phyloP scores from a whole-genome alignment of 257 asterid genomes.

The Solanum tarapatanum region DNA sequence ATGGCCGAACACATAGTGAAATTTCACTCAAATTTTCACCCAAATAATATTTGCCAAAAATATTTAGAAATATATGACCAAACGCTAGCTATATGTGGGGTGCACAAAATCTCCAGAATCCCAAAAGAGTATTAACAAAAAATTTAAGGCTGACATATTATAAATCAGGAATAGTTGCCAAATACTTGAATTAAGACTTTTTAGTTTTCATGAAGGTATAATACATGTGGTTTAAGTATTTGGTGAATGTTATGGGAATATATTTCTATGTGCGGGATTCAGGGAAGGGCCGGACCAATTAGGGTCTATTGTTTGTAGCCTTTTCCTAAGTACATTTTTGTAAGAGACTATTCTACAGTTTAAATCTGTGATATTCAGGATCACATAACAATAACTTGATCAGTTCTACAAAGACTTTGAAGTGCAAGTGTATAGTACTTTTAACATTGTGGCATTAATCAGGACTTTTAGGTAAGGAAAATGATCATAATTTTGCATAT shows the following conservation, averaged over 20 bases:
- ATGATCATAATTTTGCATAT: not conserved
- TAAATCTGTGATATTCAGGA: rapidly evolving
- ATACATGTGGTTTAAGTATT: not conserved
- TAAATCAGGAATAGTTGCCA: conserved; percentile 1
- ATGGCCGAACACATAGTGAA: too few species aligned
- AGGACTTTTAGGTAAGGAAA: not conserved
- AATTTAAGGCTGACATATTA: conserved; percentile 31
- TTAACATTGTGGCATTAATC: not conserved
- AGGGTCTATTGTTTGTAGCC: not conserved
- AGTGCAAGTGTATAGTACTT: not conserved
- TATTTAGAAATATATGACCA: too few species aligned
- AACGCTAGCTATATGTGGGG: conserved; percentile 19
- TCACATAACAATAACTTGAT: not conserved
- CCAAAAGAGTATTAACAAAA: conserved; percentile 30
- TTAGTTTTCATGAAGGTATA: not conserved
- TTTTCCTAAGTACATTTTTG: not conserved
- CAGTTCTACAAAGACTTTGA: not conserved
- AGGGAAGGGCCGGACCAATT: not conserved
- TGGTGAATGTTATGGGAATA: not conserved
- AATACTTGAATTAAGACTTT: not conserved
- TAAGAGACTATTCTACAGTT: not conserved
- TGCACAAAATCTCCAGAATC: conserved; percentile 39
- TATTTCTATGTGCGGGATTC: not conserved
- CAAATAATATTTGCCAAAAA: too few species aligned
- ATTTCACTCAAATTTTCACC: too few species aligned